Base-by-base conservation (phyloP, 2,329 filamentous ascomycete genomes). In the Scedosporium minutisporum region DNA sequence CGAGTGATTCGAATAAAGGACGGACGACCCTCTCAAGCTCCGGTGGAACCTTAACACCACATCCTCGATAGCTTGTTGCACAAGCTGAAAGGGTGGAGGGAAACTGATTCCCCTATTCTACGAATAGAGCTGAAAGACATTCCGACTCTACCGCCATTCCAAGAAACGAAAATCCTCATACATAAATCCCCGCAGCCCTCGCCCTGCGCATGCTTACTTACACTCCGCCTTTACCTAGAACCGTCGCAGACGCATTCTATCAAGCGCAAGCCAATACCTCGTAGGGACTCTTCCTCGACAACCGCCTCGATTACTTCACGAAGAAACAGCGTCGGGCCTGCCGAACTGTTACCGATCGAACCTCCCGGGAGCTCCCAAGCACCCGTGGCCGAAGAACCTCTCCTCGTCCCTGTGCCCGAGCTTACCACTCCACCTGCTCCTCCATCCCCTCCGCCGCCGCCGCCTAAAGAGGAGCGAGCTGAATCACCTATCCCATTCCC, bases 171-270 rank as follows among this genome's bases (percentile, higher is more conserved):
- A 38, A 27, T 27, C 23, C 44, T 38, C 29, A 38, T 38, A 38
- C 48, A 38, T 61, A 51, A 53, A 61, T 38, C 27, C 29, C 59
- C 59, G 23, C 42, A 51, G 59, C 16, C 33, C 46, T 33, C 59
- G 27, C 51, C 29, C 59, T 33, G 25, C 29, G 25, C 59, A 53
- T 61, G n/a, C 46, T 61, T 61, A 51, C 42, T 61, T 61, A 51
- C 42, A 51, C 25, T 51, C 23, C 23, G 16, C 12, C 16, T 55
- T 27, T 27, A 14, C 18, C 51, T 55, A 55, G 51, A 55, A 14
- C 23, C 51, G 7, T 16, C 12, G 6, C 18, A 14, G 21, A 16
- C 51, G 21, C 51, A 55, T 12, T 7, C 51, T 27, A 55, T 55
- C 51, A 55, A 55, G 51, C 51, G 51, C 51, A 55, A 55, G 29